phyloP scores from a whole-genome alignment of 2,329 filamentous ascomycete genomes.

The Geosmithia putterillii region DNA sequence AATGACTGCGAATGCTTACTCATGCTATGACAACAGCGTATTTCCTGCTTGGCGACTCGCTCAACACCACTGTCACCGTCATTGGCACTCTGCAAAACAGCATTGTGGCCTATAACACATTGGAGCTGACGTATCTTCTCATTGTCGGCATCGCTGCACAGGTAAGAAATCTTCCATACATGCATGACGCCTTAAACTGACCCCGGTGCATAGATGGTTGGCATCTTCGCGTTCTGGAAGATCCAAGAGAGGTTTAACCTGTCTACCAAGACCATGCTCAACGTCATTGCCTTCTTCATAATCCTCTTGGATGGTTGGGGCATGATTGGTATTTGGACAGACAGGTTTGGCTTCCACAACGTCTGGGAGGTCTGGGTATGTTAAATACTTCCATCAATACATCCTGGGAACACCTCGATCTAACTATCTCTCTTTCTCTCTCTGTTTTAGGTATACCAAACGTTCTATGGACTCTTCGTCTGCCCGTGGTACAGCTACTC shows the following conservation, averaged over 20 bases:
- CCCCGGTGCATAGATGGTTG: conserved; percentile 19
- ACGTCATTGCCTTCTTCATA: conserved; percentile 47
- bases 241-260: conserved; percentile 47
- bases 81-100: conserved; percentile 53
- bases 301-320: conserved; percentile 42
- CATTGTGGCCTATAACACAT: conserved; percentile 51
- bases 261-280: conserved; percentile 58
- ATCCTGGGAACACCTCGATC: too few relatives aligned
- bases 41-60: conserved; percentile 56
- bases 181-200: too few relatives aligned
- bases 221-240: conserved; percentile 50
- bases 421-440: too few relatives aligned
- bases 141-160: conserved; percentile 55
- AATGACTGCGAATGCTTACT: too few relatives aligned
- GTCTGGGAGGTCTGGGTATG: conserved; percentile 28
- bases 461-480: conserved; percentile 52
- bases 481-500: conserved; percentile 61
- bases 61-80: conserved; percentile 60
- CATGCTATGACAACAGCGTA: too few relatives aligned
- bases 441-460: conserved; percentile 22
- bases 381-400: too few relatives aligned
- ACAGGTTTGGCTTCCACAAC: conserved; percentile 29
- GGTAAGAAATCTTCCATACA: conserved; percentile 15
- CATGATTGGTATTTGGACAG: conserved; percentile 33
- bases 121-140: conserved; percentile 52